phyloP scores from a whole-genome alignment of 371 early-diverging fungal species.

The Phascolomyces articulosus region DNA sequence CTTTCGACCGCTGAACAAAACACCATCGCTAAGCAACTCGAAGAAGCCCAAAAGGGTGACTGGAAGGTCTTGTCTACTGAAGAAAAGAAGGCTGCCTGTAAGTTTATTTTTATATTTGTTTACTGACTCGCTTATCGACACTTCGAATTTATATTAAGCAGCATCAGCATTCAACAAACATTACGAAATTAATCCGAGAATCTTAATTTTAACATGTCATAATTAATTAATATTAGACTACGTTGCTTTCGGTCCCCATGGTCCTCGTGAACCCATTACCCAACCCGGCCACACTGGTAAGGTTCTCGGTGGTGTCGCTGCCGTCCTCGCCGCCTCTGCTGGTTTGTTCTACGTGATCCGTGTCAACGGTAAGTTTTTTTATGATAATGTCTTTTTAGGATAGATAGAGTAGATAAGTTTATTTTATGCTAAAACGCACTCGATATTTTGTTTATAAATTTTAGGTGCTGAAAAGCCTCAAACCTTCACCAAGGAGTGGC shows the following conservation, averaged over 20 bases:
- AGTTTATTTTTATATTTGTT: slow-evolving; percentile 24
- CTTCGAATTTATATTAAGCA: too few species aligned
- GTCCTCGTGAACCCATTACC: slow-evolving; percentile 81
- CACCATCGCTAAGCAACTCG: slow-evolving; percentile 80
- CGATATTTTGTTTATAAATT: slow-evolving; percentile 4
- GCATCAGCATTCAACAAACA: too few species aligned
- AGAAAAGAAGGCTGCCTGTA: slow-evolving; percentile 93
- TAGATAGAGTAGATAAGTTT: background rate
- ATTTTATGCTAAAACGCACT: slow-evolving; percentile 2
- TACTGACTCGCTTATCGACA: background rate
- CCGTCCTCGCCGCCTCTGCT: slow-evolving; percentile 59
- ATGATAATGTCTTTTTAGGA: background rate
- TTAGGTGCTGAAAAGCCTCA: slow-evolving; percentile 66
- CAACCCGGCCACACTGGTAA: slow-evolving; percentile 78
- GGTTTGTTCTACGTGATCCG: slow-evolving; percentile 75
- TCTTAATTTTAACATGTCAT: too few species aligned
- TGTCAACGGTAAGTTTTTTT: slow-evolving; percentile 57
- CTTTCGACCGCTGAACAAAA: slow-evolving; percentile 86
- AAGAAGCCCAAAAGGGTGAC: slow-evolving; percentile 89
- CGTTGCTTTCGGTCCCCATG: slow-evolving; percentile 95
- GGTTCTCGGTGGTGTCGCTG: slow-evolving; percentile 72
- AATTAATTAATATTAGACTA: slow-evolving; percentile 53
- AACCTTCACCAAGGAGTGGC: slow-evolving; percentile 92
- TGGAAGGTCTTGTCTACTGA: slow-evolving; percentile 91
- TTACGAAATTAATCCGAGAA: too few species aligned